Conservation (phyloP, 2,329 filamentous ascomycete species). For the Zalaria obscura region DNA sequence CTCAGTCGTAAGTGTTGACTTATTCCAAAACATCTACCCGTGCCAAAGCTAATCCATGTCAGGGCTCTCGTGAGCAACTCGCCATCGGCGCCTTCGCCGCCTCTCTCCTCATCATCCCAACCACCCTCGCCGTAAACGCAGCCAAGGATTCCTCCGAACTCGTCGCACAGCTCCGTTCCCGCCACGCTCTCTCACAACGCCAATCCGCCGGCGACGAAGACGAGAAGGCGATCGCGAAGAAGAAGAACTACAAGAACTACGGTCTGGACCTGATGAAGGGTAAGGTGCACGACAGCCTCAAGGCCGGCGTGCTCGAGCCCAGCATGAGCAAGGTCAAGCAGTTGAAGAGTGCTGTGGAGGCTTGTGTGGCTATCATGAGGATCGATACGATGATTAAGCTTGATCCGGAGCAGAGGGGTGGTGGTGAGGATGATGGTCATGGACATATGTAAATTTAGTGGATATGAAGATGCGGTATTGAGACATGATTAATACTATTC, state of each 20-base stretch:
- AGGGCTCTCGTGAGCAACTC: constrained; percentile 86
- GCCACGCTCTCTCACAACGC: constrained; percentile 87
- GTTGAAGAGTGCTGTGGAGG: constrained; percentile 95
- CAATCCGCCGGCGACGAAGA: constrained; percentile 56
- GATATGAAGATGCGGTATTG: background rate
- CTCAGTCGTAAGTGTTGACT: constrained; percentile 53
- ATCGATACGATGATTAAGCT: constrained; percentile 98
- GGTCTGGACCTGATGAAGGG: constrained; percentile 81
- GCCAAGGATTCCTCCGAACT: constrained; percentile 94
- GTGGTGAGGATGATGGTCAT: constrained; percentile 52
- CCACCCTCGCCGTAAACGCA: constrained; percentile 91
- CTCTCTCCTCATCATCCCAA: constrained; percentile 84
- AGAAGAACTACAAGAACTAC: constrained; percentile 98
- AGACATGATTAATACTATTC: too few relatives aligned
- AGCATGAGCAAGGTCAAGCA: constrained; percentile 98
- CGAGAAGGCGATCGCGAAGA: constrained; percentile 78
- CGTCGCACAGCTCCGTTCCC: constrained; percentile 84
- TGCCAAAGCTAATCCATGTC: constrained; percentile 4
- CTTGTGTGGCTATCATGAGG: constrained; percentile 97
- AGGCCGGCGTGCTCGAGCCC: constrained; percentile 89
- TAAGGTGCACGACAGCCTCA: constrained; percentile 83
- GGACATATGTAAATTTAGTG: constrained; percentile 13
- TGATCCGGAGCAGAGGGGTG: constrained; percentile 69
- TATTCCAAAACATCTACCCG: background rate
- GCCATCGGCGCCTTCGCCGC: constrained; percentile 97